Evolutionary conservation across 495 filamentous ascomycete species (phyloP).

Genomic region (Endocarpon pusillum): DNA sequence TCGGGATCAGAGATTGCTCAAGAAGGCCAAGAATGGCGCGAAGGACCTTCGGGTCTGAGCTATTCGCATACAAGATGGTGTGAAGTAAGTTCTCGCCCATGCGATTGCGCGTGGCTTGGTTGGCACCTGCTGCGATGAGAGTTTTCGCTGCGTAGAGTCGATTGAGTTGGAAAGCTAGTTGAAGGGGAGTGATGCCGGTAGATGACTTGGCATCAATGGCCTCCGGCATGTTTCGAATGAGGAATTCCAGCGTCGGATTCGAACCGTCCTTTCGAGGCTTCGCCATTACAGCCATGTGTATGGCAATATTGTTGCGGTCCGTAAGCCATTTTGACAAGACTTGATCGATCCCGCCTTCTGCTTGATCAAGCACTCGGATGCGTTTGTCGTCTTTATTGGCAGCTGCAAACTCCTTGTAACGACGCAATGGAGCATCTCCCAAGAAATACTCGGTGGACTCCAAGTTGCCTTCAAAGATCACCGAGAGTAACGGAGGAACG

Average conservation of each 20-base stretch:
- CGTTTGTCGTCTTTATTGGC: slow-evolving; percentile 36
- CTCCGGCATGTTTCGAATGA: slow-evolving; percentile 38
- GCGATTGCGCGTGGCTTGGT: slow-evolving; percentile 38
- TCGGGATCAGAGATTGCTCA: slow-evolving; percentile 27
- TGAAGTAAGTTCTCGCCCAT: slow-evolving; percentile 44
- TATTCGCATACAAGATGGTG: slow-evolving; percentile 20
- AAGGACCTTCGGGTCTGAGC: slow-evolving; percentile 14
- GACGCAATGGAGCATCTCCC: slow-evolving; percentile 40
- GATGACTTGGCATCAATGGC: slow-evolving; percentile 37
- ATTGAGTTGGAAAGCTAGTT: slow-evolving; percentile 34
- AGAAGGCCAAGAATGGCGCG: slow-evolving; percentile 32
- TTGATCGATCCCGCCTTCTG: slow-evolving; percentile 38
- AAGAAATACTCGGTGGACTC: slow-evolving; percentile 53
- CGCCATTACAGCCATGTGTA: slow-evolving; percentile 47
- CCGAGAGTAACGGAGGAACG: slow-evolving; percentile 38
- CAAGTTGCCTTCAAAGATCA: slow-evolving; percentile 37
- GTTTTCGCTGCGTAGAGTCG: slow-evolving; percentile 35
- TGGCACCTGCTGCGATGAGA: slow-evolving; percentile 45
- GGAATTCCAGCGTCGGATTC: slow-evolving; percentile 38
- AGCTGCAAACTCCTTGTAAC: slow-evolving; percentile 45
- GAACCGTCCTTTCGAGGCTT: slow-evolving; percentile 19
- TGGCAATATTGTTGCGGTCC: slow-evolving; percentile 37
- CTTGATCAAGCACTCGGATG: slow-evolving; percentile 34
- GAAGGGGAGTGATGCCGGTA: slow-evolving; percentile 41
- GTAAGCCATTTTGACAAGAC: slow-evolving; percentile 43